Percentiles rank a stretch among this genome's conserved stretches.
Conservation (phyloP, 2,329 filamentous ascomycete species). For the Exserohilum rostratum region DNA sequence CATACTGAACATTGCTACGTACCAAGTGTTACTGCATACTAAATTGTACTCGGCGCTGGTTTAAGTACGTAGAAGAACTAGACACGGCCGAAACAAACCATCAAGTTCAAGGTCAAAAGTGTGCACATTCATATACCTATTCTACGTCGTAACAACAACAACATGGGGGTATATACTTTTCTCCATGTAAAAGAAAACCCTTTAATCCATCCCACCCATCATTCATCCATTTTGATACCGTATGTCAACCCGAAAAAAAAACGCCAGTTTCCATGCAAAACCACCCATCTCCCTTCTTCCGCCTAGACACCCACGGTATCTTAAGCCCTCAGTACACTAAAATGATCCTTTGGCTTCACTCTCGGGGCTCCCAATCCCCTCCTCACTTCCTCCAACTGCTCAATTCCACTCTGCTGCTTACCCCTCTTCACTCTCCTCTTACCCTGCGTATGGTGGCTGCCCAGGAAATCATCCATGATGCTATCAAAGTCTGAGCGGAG, state of each 20-base stretch:
- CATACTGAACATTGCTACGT: too few species aligned
- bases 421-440: slow-evolving; percentile 77
- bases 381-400: slow-evolving; percentile 90
- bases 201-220: too few species aligned
- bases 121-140: not conserved
- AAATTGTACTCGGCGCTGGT: too few species aligned
- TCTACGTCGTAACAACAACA: not conserved
- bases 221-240: not conserved
- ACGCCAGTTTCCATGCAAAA: slow-evolving; percentile 7
- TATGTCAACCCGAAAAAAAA: not conserved
- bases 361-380: slow-evolving; percentile 78
- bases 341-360: slow-evolving; percentile 19
- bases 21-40: too few species aligned
- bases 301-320: not conserved
- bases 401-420: slow-evolving; percentile 78
- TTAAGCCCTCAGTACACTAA: slow-evolving; percentile 13
- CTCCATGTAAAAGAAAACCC: not conserved
- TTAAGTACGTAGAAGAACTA: too few species aligned
- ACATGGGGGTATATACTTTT: not conserved
- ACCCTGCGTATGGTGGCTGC: slow-evolving; percentile 71
- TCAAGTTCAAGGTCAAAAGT: too few species aligned
- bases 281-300: too few species aligned
- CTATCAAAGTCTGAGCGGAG: slow-evolving; percentile 80
- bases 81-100: too few species aligned
- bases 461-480: slow-evolving; percentile 93